Percentiles rank a stretch among this genome's conserved stretches.
phyloP scores from a whole-genome alignment of 1,139 yeast genomes.

The Suhomyces choctaworum region DNA sequence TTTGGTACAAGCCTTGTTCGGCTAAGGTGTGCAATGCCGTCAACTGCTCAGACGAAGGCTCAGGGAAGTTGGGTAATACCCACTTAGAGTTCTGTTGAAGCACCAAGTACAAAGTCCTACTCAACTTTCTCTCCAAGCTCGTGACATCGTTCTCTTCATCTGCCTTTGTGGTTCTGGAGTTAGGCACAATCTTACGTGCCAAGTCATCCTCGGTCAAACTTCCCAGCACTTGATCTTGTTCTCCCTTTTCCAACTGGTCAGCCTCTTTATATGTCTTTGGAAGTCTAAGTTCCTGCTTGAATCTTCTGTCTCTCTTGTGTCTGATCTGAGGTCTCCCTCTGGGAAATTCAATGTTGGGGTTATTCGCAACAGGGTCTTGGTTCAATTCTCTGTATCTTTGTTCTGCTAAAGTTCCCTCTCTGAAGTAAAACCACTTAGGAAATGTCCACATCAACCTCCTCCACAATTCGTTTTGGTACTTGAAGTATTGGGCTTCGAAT shows the following conservation, averaged over 20 bases:
- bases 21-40: slow-evolving; percentile 72
- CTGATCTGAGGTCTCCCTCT: slow-evolving; percentile 83
- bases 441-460: slow-evolving; percentile 96
- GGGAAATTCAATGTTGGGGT: slow-evolving; percentile 76
- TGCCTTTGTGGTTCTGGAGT: slow-evolving; percentile 74
- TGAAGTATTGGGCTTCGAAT: slow-evolving; percentile 74
- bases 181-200: slow-evolving; percentile 68
- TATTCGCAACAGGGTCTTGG: slow-evolving; percentile 68
- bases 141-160: slow-evolving; percentile 61
- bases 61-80: slow-evolving; percentile 73
- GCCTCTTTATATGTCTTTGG: slow-evolving; percentile 57
- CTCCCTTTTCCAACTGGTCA: slow-evolving; percentile 32
- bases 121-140: slow-evolving; percentile 76
- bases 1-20: slow-evolving; percentile 64
- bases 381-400: slow-evolving; percentile 78
- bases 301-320: slow-evolving; percentile 85
- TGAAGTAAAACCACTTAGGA: slow-evolving; percentile 90
- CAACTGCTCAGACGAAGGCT: slow-evolving; percentile 26
- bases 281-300: slow-evolving; percentile 69
- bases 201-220: slow-evolving; percentile 46
- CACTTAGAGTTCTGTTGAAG: slow-evolving; percentile 57
- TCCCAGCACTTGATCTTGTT: slow-evolving; percentile 36
- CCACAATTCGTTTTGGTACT: slow-evolving; percentile 84
- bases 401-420: slow-evolving; percentile 86
- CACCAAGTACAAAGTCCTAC: slow-evolving; percentile 76